These are phyloP conservation scores for Aureobasidium namibiae DNA, from an alignment of 2,329 filamentous ascomycete species.

Conservation along the genomic window DNA sequence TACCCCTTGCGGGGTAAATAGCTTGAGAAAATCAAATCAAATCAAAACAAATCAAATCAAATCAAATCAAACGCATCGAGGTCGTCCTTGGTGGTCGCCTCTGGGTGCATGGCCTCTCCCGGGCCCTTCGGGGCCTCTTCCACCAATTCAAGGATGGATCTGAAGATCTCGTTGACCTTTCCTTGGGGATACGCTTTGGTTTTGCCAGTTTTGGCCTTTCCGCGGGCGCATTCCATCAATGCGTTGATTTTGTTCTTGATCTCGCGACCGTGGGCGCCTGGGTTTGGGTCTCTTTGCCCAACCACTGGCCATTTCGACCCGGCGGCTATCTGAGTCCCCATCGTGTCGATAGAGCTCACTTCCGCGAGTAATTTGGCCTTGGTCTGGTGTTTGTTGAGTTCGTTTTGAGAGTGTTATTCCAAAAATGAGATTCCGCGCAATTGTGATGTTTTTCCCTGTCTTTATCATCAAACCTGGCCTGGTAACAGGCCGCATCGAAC, in stretches of 20 bases:
- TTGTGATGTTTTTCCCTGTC: slow-evolving; percentile 8
- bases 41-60: not conserved
- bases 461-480: too few species aligned
- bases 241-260: not conserved
- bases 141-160: not conserved
- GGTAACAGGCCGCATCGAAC: too few species aligned
- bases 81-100: not conserved
- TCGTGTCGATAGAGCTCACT: not conserved
- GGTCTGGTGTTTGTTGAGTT: not conserved
- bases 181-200: not conserved
- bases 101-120: not conserved
- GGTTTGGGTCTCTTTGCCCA: not conserved
- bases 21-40: not conserved
- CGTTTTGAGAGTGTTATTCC: not conserved
- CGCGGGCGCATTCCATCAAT: not conserved
- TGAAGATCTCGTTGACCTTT: not conserved
- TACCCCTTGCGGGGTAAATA: not conserved
- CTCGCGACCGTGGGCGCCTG: not conserved
- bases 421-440: not conserved
- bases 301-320: not conserved
- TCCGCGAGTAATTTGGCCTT: not conserved
- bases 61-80: not conserved
- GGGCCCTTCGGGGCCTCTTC: not conserved
- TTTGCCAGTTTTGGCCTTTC: not conserved
- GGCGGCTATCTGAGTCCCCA: not conserved